phyloP scores from a whole-genome alignment of 2,329 filamentous ascomycete species.

The Grosmannia huntii region DNA sequence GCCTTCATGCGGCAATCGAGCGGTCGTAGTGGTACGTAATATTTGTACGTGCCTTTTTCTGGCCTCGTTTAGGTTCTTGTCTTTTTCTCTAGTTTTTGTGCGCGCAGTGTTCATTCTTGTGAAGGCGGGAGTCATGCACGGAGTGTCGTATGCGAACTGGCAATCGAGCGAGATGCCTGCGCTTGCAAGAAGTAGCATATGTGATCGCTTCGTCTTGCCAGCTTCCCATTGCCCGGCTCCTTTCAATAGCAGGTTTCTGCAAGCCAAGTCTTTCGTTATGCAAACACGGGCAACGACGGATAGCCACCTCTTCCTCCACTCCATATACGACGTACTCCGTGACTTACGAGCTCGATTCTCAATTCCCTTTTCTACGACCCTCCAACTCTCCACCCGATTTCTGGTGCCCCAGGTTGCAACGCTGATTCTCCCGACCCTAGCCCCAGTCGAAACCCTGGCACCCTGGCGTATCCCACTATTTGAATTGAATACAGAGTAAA shows the following conservation, averaged over 20 bases:
- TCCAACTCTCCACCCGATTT: neutral
- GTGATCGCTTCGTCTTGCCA: no score
- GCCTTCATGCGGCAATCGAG: neutral
- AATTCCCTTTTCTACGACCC: neutral
- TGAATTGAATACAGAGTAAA: no score
- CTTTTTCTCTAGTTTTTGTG: no score
- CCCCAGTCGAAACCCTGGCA: neutral
- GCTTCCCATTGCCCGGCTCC: no score
- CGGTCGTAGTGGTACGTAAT: neutral
- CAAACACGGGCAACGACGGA: neutral
- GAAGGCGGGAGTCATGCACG: no score
- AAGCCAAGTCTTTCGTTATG: neutral
- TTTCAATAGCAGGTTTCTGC: neutral
- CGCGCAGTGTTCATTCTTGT: no score
- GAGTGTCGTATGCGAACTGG: no score
- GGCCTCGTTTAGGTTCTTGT: neutral
- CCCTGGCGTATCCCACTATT: neutral
- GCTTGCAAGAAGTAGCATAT: no score
- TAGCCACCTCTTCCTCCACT: neutral
- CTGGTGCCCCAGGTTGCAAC: neutral
- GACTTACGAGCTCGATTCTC: neutral
- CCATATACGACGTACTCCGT: neutral
- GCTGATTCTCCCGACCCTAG: neutral
- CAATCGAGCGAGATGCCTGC: no score
- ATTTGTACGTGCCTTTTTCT: neutral